phyloP scores from a whole-genome alignment of 352 stramenopile species.

The Phytophthora cryptogea region DNA sequence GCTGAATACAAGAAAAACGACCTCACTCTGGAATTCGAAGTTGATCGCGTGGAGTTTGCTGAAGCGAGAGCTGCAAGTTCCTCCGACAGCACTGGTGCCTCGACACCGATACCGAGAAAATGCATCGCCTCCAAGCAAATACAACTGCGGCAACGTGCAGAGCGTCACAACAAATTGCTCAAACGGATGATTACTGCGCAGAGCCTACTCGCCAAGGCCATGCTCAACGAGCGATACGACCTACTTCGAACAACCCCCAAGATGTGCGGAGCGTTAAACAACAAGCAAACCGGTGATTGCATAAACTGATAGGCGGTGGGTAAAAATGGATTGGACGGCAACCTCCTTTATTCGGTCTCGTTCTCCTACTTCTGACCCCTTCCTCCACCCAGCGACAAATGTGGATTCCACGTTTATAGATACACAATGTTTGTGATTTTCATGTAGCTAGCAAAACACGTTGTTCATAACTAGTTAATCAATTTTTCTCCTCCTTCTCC shows the following conservation, averaged over 20 bases:
- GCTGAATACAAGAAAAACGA: not conserved
- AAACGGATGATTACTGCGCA: constrained; percentile 14
- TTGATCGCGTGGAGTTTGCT: not conserved
- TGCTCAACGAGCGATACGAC: constrained; percentile 7
- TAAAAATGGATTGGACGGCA: not conserved
- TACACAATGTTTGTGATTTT: no score
- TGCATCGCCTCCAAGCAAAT: not conserved
- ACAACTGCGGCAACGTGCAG: constrained; percentile 4
- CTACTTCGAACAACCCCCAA: not conserved
- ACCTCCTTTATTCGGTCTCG: not conserved
- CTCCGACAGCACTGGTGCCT: not conserved
- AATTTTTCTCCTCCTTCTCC: no score
- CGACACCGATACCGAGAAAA: not conserved
- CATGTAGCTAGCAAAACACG: no score
- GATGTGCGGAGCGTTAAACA: constrained; percentile 1
- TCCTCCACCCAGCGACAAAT: no score
- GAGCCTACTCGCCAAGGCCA: constrained; percentile 3
- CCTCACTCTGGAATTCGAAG: not conserved
- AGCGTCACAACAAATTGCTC: constrained; percentile 10
- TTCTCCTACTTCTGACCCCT: no score
- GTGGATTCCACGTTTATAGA: no score
- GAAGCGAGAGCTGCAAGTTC: not conserved
- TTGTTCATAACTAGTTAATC: no score
- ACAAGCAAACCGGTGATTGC: no score
- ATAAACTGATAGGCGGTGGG: no score